Evolutionary conservation across 257 asterid species (phyloP).

Genomic region (Solanum clarkiae): DNA sequence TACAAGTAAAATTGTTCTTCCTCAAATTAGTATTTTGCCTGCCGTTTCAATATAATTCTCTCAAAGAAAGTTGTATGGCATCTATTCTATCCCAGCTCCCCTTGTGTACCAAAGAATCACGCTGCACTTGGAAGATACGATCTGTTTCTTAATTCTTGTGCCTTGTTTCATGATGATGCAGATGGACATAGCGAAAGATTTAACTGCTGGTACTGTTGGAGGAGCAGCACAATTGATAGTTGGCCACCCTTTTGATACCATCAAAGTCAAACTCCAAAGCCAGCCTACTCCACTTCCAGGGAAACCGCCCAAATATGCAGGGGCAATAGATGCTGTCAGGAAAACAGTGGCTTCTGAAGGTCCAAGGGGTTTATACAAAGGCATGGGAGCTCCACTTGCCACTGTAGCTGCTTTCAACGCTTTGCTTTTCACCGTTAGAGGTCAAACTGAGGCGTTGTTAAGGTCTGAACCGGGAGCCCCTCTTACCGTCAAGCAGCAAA

Average conservation of each 20-base stretch:
- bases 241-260: slow-evolving; percentile 98
- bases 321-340: slow-evolving; percentile 84
- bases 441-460: slow-evolving; percentile 64
- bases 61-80: background rate
- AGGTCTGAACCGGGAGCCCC: slow-evolving; percentile 71
- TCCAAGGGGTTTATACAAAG: slow-evolving; percentile 78
- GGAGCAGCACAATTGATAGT: slow-evolving; percentile 80
- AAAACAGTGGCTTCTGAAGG: slow-evolving; percentile 93
- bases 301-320: slow-evolving; percentile 57
- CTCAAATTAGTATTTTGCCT: background rate
- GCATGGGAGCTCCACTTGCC: slow-evolving; percentile 94
- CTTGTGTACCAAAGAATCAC: background rate
- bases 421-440: slow-evolving; percentile 63
- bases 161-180: slow-evolving; percentile 3
- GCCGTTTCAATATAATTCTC: background rate
- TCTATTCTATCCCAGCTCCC: background rate
- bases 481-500: slow-evolving; percentile 63
- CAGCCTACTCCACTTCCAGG: slow-evolving; percentile 84
- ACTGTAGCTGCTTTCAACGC: slow-evolving; percentile 90
- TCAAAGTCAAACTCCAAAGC: slow-evolving; percentile 96
- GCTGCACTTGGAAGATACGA: background rate
- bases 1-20: background rate
- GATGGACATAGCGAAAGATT: slow-evolving; percentile 84
- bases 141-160: background rate
- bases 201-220: slow-evolving; percentile 67